These are phyloP conservation scores for Pseudopithomyces chartarum DNA, from an alignment of 2,329 filamentous ascomycete genomes.

Conservation along the genomic window DNA sequence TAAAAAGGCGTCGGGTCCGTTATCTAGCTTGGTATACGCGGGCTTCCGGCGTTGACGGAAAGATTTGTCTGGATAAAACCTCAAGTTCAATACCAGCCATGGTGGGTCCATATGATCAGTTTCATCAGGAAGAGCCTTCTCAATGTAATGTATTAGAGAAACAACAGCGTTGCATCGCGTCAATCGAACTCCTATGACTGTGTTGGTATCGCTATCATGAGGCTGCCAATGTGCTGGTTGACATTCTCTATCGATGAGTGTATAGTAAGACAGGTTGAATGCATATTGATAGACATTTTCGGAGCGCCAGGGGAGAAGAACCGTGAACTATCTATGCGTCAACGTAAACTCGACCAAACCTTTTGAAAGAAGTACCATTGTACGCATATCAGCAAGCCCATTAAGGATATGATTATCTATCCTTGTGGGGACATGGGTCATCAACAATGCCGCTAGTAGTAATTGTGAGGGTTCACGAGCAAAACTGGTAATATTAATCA, in stretches of 20 bases:
- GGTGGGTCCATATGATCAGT: conserved; percentile 18
- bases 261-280: conserved; percentile 69
- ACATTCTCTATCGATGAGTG: conserved; percentile 61
- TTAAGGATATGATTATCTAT: conserved; percentile 63
- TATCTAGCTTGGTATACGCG: conserved; percentile 62
- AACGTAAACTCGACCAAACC: conserved; percentile 45
- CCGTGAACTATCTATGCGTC: conserved; percentile 55
- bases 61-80: conserved; percentile 12
- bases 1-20: conserved; percentile 66
- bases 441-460: conserved; percentile 63
- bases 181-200: conserved; percentile 61
- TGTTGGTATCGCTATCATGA: conserved; percentile 54
- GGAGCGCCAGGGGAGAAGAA: no score
- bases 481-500: neutral
- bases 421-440: conserved; percentile 65
- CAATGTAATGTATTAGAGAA: conserved; percentile 61
- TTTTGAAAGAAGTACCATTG: conserved; percentile 58
- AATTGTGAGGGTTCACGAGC: conserved; percentile 66
- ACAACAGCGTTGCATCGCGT: conserved; percentile 65
- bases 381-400: conserved; percentile 52
- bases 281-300: conserved; percentile 47
- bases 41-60: conserved; percentile 55
- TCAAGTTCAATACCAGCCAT: conserved; percentile 6
- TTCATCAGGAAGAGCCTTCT: conserved; percentile 55
- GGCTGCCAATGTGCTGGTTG: conserved; percentile 65